Evolutionary conservation across 1,284 basidiomycete genomes (phyloP), one percentile per base, ranked within the genome.

Genomic region (Tilletia walkeri): DNA sequence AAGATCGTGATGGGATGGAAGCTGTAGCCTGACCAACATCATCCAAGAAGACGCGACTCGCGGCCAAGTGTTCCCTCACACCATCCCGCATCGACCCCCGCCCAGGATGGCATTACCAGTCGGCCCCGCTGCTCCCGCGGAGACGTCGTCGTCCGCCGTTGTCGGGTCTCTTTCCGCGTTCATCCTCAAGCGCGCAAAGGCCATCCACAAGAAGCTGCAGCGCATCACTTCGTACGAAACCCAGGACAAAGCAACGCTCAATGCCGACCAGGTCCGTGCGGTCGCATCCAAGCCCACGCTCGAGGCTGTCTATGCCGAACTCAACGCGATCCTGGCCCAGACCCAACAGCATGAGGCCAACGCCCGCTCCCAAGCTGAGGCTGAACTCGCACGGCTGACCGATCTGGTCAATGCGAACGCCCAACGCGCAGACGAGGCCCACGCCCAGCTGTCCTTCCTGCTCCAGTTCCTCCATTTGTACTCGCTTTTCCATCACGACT

Each of bases 391-490:
- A 9, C 34, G 59, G 16, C 59, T 63, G 34, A 63, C 59, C 34
- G 12, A 7, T 39, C 59, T 63, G 16, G 54, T n/a, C 45, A 56
- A 48, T 12, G 65, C 53, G 1, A 30, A 61, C 24, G 38, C 38
- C 41, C 10, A 56, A 12, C 24, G 50, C 47, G 67, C 67, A 20
- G 50, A 66, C 36, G 61, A 70, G 16, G 67, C 66, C 59, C 75
- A 75, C 36, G 48, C 68, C 3, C 69, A 67, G 5, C 61, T 77
- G 34, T 69, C 73, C 36, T 68, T 77, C 16, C 39, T 77, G 65
- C 73, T 77, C 30, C 76, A 77, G 30, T 77, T 77, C 72, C 67
- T 77, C 16, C 76, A 77, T 67, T 74, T 77, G 65, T 75, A 74
- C 67, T 71, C 72, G 67, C 70, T 77, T 34, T 75, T 74, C 70